Evolutionary conservation across 208 protist genomes (phyloP).

Genomic region (Crithidia brevicula): DNA sequence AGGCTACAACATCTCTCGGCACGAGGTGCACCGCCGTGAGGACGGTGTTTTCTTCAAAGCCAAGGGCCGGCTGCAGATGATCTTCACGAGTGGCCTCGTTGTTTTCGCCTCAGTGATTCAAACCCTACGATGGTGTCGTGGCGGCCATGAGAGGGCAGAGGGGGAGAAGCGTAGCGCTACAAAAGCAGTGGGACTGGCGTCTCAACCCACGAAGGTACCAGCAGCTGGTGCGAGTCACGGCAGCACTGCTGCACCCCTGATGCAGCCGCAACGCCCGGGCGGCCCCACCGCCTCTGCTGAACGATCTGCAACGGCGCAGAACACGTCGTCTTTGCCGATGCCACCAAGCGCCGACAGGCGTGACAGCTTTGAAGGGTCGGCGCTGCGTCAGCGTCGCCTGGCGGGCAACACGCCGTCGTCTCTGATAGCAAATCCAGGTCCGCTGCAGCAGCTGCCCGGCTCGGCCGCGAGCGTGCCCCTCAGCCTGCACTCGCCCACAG

Average conservation of each 20-base stretch:
- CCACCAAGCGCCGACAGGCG: neutral
- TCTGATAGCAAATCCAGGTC: neutral
- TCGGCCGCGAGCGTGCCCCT: neutral
- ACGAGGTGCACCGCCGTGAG: conserved; percentile 25
- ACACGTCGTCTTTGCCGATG: neutral
- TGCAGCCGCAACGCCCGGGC: neutral
- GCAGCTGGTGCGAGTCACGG: no score
- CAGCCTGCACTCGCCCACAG: neutral
- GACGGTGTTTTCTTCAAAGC: conserved; percentile 16
- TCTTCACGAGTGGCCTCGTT: conserved; percentile 25
- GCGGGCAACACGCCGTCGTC: neutral
- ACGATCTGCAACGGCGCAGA: neutral
- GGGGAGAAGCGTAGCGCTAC: no score
- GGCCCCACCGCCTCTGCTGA: neutral
- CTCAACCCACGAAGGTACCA: neutral
- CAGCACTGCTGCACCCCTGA: neutral
- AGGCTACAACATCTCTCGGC: conserved; percentile 33
- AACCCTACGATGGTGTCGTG: conserved; percentile 28
- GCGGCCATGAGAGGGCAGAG: conserved; percentile 3
- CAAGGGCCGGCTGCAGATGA: conserved; percentile 22
- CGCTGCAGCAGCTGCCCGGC: conserved; percentile 6
- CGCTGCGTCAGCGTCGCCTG: conserved; percentile 2
- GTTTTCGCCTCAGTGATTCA: conserved; percentile 19
- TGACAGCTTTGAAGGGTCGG: neutral
- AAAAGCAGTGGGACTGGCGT: neutral